A percentile compares a stretch with the other conserved stretches of the same genome.
Conservation (phyloP, 2,329 filamentous ascomycete genomes). For the Chrysoporthe austroafricana region DNA sequence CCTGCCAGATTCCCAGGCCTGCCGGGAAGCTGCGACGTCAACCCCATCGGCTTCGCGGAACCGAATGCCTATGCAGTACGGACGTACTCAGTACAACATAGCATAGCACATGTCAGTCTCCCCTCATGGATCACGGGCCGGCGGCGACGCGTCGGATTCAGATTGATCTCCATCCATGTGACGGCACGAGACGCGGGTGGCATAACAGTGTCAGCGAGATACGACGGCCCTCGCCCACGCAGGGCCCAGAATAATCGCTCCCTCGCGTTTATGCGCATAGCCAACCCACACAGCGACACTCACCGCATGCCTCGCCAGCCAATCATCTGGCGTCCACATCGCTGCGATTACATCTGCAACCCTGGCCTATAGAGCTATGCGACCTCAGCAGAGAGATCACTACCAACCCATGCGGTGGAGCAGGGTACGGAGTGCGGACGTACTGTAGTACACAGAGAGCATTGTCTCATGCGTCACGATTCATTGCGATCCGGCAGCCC, state of each 20-base stretch:
- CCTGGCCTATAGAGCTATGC: not conserved
- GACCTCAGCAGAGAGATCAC: not conserved
- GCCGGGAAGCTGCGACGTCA: conserved; percentile 1
- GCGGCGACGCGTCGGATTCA: not conserved
- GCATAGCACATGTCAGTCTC: not conserved
- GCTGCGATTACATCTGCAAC: not conserved
- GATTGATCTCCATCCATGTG: not conserved
- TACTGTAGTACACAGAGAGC: not conserved
- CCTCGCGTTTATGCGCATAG: conserved; percentile 13
- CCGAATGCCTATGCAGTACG: not conserved
- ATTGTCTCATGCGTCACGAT: not conserved
- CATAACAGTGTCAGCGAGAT: no score
- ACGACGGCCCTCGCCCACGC: no score
- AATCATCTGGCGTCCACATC: not conserved
- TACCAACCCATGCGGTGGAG: not conserved
- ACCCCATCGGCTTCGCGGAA: not conserved
- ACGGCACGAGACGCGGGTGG: not conserved
- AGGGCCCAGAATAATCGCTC: not conserved
- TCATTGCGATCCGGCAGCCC: not conserved
- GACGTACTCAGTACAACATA: not conserved
- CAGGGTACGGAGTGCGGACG: not conserved
- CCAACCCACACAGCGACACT: not conserved
- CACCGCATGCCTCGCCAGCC: not conserved
- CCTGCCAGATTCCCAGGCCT: no score
- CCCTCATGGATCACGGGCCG: not conserved